Percentiles rank a stretch among this genome's conserved stretches.
phyloP scores from a whole-genome alignment of 495 filamentous ascomycete species.

The Aspergillus bertholletiae region DNA sequence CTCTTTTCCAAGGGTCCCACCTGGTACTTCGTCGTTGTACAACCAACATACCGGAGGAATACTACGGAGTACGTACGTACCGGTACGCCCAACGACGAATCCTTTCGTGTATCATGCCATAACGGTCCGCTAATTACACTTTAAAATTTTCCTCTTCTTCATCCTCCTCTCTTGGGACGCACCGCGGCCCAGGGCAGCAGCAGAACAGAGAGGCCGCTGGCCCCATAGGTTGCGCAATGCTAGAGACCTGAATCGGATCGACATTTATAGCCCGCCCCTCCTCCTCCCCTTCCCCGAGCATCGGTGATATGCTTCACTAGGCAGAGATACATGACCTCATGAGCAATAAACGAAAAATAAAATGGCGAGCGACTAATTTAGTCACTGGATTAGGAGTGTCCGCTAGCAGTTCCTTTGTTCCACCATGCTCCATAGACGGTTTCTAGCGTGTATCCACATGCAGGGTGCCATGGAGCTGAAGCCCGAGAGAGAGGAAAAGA shows the following conservation, averaged over 20 bases:
- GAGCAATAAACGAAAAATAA: neutral
- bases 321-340: too few relatives aligned
- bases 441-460: neutral
- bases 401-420: conserved; percentile 9
- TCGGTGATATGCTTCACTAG: conserved; percentile 3
- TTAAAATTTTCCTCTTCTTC: neutral
- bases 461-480: neutral
- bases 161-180: neutral
- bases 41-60: too few relatives aligned
- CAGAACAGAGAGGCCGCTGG: conserved; percentile 9
- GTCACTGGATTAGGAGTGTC: conserved; percentile 12
- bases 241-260: conserved; percentile 8
- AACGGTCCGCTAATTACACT: neutral
- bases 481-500: too few relatives aligned
- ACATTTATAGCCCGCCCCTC: neutral
- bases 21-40: too few relatives aligned
- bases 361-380: conserved; percentile 14
- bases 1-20: too few relatives aligned
- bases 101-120: neutral
- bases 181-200: neutral
- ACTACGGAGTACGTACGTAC: neutral
- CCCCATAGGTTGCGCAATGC: conserved; percentile 3
- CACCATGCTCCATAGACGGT: neutral
- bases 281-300: neutral
- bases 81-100: neutral